Base-by-base conservation (phyloP, 352 stramenopile genomes). In the Phytophthora cactorum region DNA sequence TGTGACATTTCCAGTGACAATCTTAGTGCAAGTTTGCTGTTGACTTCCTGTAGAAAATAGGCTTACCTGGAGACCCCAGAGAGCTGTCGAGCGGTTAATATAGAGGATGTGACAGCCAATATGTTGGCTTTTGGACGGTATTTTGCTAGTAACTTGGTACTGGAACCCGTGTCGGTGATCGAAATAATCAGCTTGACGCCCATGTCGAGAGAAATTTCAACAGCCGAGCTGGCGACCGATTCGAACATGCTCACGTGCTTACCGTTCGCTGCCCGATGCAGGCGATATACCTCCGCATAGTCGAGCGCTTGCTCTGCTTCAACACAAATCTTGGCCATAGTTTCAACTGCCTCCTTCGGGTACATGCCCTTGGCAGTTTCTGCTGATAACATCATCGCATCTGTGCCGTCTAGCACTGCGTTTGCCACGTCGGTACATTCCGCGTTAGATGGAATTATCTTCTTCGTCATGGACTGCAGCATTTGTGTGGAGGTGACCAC, bases 361-460 rank as follows among this genome's bases (percentile, higher is more conserved):
- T 99, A 99, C 68, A 98, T 90, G 43, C 98, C 98, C 60, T 98
- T 99, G 29, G 98, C 98, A 2, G 98, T 99, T 86, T 99, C 98
- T 31, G 96, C 98, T 22, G 96, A 99, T 27, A 99, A 72, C 98
- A 99, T 99, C 63, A 99, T 93, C n/a, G 88, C 93, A 79, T 99
- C 98, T 11, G 97, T 99, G 52, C 98, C 97, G 70, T 99, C 98
- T 8, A 99, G 76, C 36, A 99, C 97, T 34, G 98, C 97, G 71
- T 99, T 99, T 32, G 98, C 97, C 14, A 99, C 98, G 77, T 99
- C 98, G 5, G 97, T 98, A 73, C 96, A 99, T 77, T 99, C 98
- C 14, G 98, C 98, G 63, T 97, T 98, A 3, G 98, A 99, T 32
- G 98, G 98, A 39, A 86, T 83, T 29, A 95, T 97, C 75, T 99